These are phyloP conservation scores for Yamagishiella unicocca DNA, from an alignment of 139 green algal species.

Conservation along the genomic window DNA sequence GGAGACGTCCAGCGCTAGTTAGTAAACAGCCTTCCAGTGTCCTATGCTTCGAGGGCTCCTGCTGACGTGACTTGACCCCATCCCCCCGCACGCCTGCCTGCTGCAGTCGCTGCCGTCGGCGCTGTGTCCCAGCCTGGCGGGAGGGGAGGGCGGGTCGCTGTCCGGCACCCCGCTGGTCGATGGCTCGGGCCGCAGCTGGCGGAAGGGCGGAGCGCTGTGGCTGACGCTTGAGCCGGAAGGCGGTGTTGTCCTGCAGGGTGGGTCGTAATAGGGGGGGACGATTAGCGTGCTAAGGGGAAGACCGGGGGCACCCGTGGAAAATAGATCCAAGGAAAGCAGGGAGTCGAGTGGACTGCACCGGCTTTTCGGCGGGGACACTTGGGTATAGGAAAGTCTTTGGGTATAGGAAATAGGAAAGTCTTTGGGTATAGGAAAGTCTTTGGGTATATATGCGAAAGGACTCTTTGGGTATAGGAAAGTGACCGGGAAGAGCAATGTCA, in stretches of 20 bases:
- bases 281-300: not conserved
- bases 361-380: not conserved
- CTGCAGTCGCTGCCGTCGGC: conserved; percentile 5
- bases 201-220: conserved; percentile 25
- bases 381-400: not conserved
- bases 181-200: not conserved
- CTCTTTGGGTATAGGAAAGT: not conserved
- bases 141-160: not conserved
- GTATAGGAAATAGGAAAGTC: not conserved
- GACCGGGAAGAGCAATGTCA: not conserved
- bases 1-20: no score
- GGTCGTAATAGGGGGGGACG: not conserved
- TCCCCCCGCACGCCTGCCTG: no score
- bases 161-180: conserved; percentile 32
- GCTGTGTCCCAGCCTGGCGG: not conserved
- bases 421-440: not conserved
- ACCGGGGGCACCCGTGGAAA: not conserved
- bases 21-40: not conserved
- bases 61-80: not conserved
- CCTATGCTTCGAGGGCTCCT: not conserved
- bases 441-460: not conserved
- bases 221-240: conserved; percentile 40
- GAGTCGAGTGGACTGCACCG: not conserved
- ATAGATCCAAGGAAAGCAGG: not conserved
- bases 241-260: conserved; percentile 44